Conservation (phyloP, 306 rosid species). For the Macrotyloma uniflorum region DNA sequence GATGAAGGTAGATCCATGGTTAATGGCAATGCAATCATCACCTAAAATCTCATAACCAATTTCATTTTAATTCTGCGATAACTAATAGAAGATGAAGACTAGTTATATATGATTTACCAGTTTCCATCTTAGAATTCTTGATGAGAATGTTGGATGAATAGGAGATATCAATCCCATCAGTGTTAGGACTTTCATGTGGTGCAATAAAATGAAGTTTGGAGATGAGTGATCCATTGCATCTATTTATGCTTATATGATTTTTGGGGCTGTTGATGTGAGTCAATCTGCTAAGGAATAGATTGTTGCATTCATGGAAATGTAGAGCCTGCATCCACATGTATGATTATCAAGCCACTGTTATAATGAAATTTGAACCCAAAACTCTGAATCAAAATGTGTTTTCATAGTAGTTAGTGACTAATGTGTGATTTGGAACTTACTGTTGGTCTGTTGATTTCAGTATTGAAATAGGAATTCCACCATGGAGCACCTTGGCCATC, state of each 20-base stretch:
- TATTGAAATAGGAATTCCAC: constrained; percentile 41
- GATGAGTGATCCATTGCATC: constrained; percentile 2
- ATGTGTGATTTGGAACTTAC: background rate
- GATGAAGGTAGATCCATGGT: constrained; percentile 42
- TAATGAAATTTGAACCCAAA: too few relatives aligned
- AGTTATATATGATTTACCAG: constrained; percentile 43
- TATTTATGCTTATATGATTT: constrained; percentile 43
- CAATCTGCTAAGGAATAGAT: constrained; percentile 31
- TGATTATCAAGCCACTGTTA: background rate
- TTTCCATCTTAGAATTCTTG: constrained; percentile 25
- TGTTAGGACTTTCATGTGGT: constrained; percentile 59
- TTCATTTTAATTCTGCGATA: too few relatives aligned
- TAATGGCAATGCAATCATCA: constrained; percentile 62
- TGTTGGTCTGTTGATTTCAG: background rate
- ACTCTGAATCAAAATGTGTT: too few relatives aligned
- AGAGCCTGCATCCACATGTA: constrained; percentile 45
- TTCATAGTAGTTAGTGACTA: too few relatives aligned
- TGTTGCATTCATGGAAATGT: background rate
- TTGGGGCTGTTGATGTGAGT: constrained; percentile 37
- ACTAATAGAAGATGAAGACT: too few relatives aligned
- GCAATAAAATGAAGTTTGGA: constrained; percentile 40
- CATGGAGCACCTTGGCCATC: constrained; percentile 61
- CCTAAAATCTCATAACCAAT: constrained; percentile 29
- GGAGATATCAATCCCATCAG: constrained; percentile 60
- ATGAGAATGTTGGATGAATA: constrained; percentile 20